phyloP scores from a whole-genome alignment of 495 filamentous ascomycete genomes.

The Penicillium alfredii region DNA sequence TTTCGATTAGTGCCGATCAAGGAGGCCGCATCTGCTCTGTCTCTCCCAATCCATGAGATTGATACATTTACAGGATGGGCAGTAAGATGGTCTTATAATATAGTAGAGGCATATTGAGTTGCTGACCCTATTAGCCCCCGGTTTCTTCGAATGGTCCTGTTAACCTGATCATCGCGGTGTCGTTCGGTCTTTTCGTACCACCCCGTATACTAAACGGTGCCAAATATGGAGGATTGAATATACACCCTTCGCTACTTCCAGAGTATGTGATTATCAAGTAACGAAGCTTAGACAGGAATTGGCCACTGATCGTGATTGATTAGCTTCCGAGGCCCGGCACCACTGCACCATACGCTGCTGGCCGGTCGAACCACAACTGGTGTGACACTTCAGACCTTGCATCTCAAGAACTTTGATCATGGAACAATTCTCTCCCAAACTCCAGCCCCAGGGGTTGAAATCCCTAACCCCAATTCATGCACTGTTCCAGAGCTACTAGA shows the following conservation, averaged over 20 bases:
- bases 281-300: neutral
- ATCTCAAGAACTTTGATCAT: conserved; percentile 67
- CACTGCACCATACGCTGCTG: conserved; percentile 74
- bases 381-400: conserved; percentile 78
- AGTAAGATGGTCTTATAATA: no score
- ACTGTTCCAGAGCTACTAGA: conserved; percentile 38
- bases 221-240: conserved; percentile 82
- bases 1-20: conserved; percentile 64
- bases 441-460: conserved; percentile 43
- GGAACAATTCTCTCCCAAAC: conserved; percentile 70
- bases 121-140: conserved; percentile 48
- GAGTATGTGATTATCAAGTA: conserved; percentile 46
- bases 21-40: conserved; percentile 52
- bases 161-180: conserved; percentile 90
- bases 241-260: conserved; percentile 91
- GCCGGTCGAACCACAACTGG: conserved; percentile 51
- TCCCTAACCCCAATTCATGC: conserved; percentile 39
- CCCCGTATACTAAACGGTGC: conserved; percentile 60
- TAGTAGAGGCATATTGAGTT: no score
- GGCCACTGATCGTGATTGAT: conserved; percentile 2
- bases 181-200: conserved; percentile 88
- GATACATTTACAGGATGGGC: conserved; percentile 79
- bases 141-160: conserved; percentile 44
- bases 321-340: conserved; percentile 70
- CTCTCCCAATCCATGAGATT: conserved; percentile 64